Conservation (phyloP, 148 eudicot species). For the Rhododendron ferrugineum region DNA sequence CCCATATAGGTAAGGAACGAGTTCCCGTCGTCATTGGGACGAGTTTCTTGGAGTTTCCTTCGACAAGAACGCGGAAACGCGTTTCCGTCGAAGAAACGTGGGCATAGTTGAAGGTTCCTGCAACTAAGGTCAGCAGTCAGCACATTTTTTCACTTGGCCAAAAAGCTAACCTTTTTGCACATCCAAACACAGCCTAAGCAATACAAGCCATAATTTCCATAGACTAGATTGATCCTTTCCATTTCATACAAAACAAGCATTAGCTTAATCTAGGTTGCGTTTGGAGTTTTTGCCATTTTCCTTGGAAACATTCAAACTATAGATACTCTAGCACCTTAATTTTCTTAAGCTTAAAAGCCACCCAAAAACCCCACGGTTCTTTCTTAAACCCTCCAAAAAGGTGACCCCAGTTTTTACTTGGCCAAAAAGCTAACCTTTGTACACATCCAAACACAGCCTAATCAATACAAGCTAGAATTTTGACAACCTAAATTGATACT, state of each 20-base stretch:
- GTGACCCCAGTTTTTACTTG: background rate
- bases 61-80: no score
- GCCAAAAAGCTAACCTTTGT: background rate
- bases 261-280: background rate
- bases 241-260: background rate
- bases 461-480: background rate
- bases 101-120: no score
- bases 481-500: background rate
- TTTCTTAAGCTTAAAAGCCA: background rate
- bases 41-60: no score
- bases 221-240: background rate
- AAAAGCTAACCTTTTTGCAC: background rate
- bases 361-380: background rate
- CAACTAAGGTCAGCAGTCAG: background rate
- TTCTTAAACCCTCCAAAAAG: background rate
- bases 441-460: background rate
- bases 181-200: background rate
- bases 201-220: background rate
- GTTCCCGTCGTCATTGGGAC: no score
- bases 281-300: background rate
- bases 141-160: background rate
- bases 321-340: background rate
- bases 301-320: background rate
- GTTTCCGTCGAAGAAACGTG: no score
- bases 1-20: no score